These are phyloP conservation scores for Exophiala mesophila DNA, from an alignment of 2,329 filamentous ascomycete genomes.

Conservation along the genomic window DNA sequence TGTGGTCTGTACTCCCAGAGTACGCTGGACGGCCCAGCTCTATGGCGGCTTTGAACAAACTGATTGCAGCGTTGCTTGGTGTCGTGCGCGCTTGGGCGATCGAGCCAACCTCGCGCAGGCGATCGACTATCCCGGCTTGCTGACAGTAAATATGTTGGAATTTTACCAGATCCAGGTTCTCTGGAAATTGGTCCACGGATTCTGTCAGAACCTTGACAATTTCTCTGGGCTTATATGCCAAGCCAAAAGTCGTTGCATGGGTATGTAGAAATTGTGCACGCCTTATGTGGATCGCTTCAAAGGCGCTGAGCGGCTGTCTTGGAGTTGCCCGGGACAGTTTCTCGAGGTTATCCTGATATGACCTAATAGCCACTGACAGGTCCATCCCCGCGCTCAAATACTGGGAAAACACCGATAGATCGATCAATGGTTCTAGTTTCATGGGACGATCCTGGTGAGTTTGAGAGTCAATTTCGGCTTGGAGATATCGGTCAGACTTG, in stretches of 20 bases:
- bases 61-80: slow-evolving; percentile 13
- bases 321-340: not conserved
- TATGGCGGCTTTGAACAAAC: slow-evolving; percentile 52
- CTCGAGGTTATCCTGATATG: slow-evolving; percentile 29
- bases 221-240: slow-evolving; percentile 60
- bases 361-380: slow-evolving; percentile 34
- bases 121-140: slow-evolving; percentile 68
- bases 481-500: slow-evolving; percentile 46
- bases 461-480: slow-evolving; percentile 50
- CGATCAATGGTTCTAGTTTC: slow-evolving; percentile 52
- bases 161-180: slow-evolving; percentile 69
- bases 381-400: slow-evolving; percentile 54
- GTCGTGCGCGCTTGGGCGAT: slow-evolving; percentile 14
- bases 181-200: slow-evolving; percentile 62
- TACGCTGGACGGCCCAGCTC: slow-evolving; percentile 46
- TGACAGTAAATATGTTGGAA: slow-evolving; percentile 70
- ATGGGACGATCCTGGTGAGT: slow-evolving; percentile 43
- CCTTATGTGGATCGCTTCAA: slow-evolving; percentile 13
- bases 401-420: slow-evolving; percentile 60
- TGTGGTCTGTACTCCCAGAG: slow-evolving; percentile 46
- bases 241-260: slow-evolving; percentile 57
- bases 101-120: slow-evolving; percentile 59
- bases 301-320: not conserved
- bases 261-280: slow-evolving; percentile 53
- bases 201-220: slow-evolving; percentile 58